phyloP scores from a whole-genome alignment of 2,329 filamentous ascomycete species.

The Rutstroemia sp. region DNA sequence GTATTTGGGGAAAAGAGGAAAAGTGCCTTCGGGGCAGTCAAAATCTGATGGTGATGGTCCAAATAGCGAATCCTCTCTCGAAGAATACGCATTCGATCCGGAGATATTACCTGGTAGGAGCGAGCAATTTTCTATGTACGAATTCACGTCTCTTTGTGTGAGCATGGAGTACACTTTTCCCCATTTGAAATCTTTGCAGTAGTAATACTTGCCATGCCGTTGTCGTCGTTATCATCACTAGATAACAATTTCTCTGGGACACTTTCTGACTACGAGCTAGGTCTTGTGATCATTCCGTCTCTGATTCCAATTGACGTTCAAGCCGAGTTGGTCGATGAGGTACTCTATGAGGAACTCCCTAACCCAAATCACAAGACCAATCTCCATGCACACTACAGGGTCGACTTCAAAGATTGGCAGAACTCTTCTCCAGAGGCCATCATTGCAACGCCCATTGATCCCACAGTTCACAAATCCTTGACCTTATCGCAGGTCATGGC shows the following conservation, averaged over 20 bases:
- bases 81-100: slow-evolving; percentile 38
- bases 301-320: slow-evolving; percentile 67
- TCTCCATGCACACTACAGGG: slow-evolving; percentile 72
- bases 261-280: slow-evolving; percentile 38
- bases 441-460: slow-evolving; percentile 61
- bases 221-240: too few relatives aligned
- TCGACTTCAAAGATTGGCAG: slow-evolving; percentile 48
- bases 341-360: slow-evolving; percentile 72
- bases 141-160: not conserved
- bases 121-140: not conserved
- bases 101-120: slow-evolving; percentile 58
- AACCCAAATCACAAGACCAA: slow-evolving; percentile 76
- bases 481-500: slow-evolving; percentile 62
- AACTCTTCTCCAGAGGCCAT: slow-evolving; percentile 25
- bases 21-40: too few relatives aligned
- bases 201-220: too few relatives aligned
- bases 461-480: slow-evolving; percentile 60
- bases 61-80: not conserved
- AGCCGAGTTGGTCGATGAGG: slow-evolving; percentile 57
- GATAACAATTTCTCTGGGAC: not conserved
- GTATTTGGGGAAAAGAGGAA: too few relatives aligned
- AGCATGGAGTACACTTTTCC: slow-evolving; percentile 10
- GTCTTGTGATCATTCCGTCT: slow-evolving; percentile 69
- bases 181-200: too few relatives aligned
- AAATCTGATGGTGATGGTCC: too few relatives aligned